These are phyloP conservation scores for Dactylellina sp. DNA, from an alignment of 2,329 filamentous ascomycete genomes.

Conservation along the genomic window DNA sequence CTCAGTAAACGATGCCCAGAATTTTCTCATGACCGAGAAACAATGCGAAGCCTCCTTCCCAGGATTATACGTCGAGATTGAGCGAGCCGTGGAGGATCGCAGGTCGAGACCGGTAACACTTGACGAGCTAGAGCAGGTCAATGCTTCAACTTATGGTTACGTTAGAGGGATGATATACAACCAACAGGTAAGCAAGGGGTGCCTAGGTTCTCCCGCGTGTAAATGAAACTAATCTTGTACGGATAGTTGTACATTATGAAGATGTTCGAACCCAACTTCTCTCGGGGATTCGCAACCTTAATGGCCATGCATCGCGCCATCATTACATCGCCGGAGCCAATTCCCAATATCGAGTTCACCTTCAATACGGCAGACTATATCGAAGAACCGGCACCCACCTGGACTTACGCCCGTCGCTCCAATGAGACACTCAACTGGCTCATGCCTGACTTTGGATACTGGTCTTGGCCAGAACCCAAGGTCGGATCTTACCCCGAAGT, in stretches of 20 bases:
- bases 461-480: slow-evolving; percentile 69
- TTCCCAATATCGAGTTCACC: slow-evolving; percentile 69
- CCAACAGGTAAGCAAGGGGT: slow-evolving; percentile 7
- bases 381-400: slow-evolving; percentile 64
- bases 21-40: slow-evolving; percentile 63
- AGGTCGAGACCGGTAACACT: slow-evolving; percentile 12
- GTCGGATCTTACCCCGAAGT: slow-evolving; percentile 63
- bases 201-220: background rate
- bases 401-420: slow-evolving; percentile 66
- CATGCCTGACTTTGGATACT: slow-evolving; percentile 71
- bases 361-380: slow-evolving; percentile 69
- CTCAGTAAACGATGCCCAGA: slow-evolving; percentile 36
- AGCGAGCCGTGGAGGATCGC: slow-evolving; percentile 63
- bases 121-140: slow-evolving; percentile 56
- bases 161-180: slow-evolving; percentile 33
- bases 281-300: slow-evolving; percentile 65
- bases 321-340: slow-evolving; percentile 66
- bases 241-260: slow-evolving; percentile 21
- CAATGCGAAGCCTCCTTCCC: slow-evolving; percentile 67
- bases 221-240: background rate
- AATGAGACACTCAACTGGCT: slow-evolving; percentile 65
- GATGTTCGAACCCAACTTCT: slow-evolving; percentile 58
- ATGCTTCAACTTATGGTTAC: slow-evolving; percentile 18
- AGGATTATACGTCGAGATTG: slow-evolving; percentile 66
- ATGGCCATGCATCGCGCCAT: slow-evolving; percentile 70